These are phyloP conservation scores for Nicotiana otophora DNA, from an alignment of 257 asterid species.

Conservation along the genomic window DNA sequence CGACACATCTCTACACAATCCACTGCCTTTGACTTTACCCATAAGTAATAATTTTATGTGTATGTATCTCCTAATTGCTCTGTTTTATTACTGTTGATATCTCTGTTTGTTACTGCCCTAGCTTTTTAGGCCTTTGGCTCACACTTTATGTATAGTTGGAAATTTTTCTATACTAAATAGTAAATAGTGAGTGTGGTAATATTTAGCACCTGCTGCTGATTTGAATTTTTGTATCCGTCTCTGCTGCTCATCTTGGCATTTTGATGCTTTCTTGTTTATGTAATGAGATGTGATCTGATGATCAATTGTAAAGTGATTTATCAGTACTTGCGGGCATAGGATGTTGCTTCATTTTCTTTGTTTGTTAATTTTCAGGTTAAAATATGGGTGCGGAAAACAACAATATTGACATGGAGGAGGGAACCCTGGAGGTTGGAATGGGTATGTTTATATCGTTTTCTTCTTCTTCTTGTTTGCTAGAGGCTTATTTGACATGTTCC, in stretches of 20 bases:
- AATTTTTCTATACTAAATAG: too few species aligned
- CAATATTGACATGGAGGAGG: slow-evolving; percentile 22
- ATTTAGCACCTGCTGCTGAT: neutral
- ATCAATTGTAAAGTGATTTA: neutral
- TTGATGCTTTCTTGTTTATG: neutral
- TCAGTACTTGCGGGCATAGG: neutral
- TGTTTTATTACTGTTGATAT: neutral
- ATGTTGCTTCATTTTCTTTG: neutral
- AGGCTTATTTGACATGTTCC: neutral
- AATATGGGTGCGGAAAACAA: slow-evolving; percentile 15
- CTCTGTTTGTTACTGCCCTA: neutral
- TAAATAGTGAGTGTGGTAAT: too few species aligned
- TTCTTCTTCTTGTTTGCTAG: neutral
- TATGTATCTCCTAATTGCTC: neutral
- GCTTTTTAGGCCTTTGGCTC: neutral
- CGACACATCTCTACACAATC: neutral
- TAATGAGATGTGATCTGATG: neutral
- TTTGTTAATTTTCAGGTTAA: slow-evolving; percentile 3
- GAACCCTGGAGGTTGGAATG: slow-evolving; percentile 26
- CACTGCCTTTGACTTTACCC: neutral
- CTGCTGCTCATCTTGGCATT: neutral
- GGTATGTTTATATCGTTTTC: slow-evolving; percentile 5
- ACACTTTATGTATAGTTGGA: too few species aligned
- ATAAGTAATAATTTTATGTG: neutral
- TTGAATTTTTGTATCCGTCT: neutral